Conservation (phyloP, 306 rosid genomes). For the Quercus gilva region DNA sequence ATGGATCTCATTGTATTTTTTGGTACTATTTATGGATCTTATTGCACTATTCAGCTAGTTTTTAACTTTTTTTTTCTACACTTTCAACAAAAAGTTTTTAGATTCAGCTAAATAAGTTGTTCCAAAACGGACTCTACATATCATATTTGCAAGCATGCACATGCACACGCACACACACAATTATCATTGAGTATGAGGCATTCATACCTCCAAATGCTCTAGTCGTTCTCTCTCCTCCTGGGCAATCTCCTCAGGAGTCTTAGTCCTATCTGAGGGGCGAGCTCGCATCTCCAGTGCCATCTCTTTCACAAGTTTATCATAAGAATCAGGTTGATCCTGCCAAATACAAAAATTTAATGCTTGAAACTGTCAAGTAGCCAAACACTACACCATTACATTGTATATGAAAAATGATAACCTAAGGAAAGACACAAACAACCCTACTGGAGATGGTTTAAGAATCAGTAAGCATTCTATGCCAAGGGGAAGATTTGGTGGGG, state of each 20-base stretch:
- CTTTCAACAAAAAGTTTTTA: too few species aligned
- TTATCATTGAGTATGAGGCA: not conserved
- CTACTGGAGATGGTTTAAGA: not conserved
- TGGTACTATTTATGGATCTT: too few species aligned
- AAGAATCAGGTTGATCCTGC: conserved; percentile 78
- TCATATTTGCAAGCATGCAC: not conserved
- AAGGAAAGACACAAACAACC: not conserved
- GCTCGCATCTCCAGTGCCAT: conserved; percentile 84
- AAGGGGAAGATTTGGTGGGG: not conserved
- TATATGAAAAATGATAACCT: not conserved
- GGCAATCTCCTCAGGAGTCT: conserved; percentile 88
- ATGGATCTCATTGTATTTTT: too few species aligned
- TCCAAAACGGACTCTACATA: not conserved
- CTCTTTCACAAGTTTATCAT: conserved; percentile 67
- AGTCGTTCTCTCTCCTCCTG: conserved; percentile 86
- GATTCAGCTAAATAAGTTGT: too few species aligned
- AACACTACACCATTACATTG: not conserved
- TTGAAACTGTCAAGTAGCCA: not conserved
- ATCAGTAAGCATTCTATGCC: not conserved
- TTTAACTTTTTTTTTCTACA: too few species aligned
- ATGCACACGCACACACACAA: not conserved
- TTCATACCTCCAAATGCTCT: conserved; percentile 73
- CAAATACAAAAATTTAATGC: conserved; percentile 22
- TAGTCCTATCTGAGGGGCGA: conserved; percentile 87
- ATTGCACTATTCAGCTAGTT: too few species aligned